Evolutionary conservation across 768 basidiomycete genomes (phyloP).

Genomic region (Boletus pseudopeckii): DNA sequence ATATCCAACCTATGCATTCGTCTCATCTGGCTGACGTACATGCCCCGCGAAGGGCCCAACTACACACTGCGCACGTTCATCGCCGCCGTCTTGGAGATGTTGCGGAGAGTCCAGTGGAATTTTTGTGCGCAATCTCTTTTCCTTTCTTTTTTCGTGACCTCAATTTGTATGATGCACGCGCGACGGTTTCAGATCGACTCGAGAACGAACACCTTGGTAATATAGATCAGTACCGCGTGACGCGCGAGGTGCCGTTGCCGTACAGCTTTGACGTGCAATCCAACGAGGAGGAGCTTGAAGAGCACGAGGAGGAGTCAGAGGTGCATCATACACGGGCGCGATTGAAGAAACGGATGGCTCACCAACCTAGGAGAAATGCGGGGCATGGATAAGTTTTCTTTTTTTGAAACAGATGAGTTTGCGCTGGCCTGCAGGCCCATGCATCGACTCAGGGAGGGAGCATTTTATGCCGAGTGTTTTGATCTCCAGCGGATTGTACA

Average conservation of each 20-base stretch:
- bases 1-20: slow-evolving; percentile 70
- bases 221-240: slow-evolving; percentile 89
- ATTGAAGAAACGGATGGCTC: background rate
- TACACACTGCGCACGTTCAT: slow-evolving; percentile 62
- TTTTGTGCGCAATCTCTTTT: slow-evolving; percentile 56
- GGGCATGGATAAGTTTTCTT: background rate
- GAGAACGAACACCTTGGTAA: slow-evolving; percentile 96
- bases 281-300: slow-evolving; percentile 42
- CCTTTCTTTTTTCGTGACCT: background rate
- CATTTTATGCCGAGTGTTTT: too few relatives aligned
- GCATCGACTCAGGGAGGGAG: too few relatives aligned
- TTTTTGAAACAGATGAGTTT: too few relatives aligned
- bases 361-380: background rate
- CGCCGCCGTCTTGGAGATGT: slow-evolving; percentile 66
- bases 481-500: too few relatives aligned
- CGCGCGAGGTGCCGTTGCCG: slow-evolving; percentile 79
- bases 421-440: too few relatives aligned
- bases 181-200: slow-evolving; percentile 52
- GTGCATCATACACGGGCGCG: background rate
- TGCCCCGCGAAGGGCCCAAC: slow-evolving; percentile 52
- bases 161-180: background rate
- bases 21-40: slow-evolving; percentile 80
- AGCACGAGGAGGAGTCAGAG: slow-evolving; percentile 31
- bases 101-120: slow-evolving; percentile 88
- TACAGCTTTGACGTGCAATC: slow-evolving; percentile 57